phyloP scores from a whole-genome alignment of 768 basidiomycete genomes.

The Calocybe indica region DNA sequence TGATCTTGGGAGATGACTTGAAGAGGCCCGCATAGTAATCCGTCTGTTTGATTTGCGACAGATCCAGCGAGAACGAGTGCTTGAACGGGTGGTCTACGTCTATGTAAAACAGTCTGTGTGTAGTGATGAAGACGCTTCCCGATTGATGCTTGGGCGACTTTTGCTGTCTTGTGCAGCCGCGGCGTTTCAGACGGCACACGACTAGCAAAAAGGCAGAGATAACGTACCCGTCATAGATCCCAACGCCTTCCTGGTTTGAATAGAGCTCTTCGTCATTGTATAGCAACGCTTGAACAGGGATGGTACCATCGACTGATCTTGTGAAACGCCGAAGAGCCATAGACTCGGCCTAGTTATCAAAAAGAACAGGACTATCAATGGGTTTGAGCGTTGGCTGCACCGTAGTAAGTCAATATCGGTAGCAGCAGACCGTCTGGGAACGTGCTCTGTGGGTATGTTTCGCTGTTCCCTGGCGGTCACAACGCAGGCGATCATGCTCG shows the following conservation, averaged over 20 bases:
- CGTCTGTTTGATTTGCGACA: conserved; percentile 64
- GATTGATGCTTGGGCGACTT: conserved; percentile 77
- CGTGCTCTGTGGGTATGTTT: too few relatives aligned
- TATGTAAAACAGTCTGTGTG: conserved; percentile 83
- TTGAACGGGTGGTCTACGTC: conserved; percentile 41
- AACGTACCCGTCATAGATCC: conserved; percentile 88
- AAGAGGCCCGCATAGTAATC: conserved; percentile 90
- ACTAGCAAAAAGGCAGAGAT: conserved; percentile 5
- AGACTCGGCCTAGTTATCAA: neutral
- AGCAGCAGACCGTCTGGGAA: too few relatives aligned
- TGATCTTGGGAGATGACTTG: conserved; percentile 85
- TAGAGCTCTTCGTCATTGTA: conserved; percentile 79
- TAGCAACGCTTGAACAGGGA: conserved; percentile 70
- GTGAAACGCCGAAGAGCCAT: conserved; percentile 58
- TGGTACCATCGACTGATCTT: conserved; percentile 61
- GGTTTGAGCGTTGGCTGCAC: neutral
- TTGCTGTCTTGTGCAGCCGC: conserved; percentile 49
- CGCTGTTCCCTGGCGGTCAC: too few relatives aligned
- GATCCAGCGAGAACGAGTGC: conserved; percentile 63
- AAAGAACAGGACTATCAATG: neutral
- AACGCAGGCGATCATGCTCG: too few relatives aligned
- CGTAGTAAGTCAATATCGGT: neutral
- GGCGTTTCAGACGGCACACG: conserved; percentile 8
- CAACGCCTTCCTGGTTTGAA: conserved; percentile 70
- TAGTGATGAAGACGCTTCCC: conserved; percentile 68